A percentile compares a stretch with the other conserved stretches of the same genome.
These are phyloP conservation scores for Ganoderma lucidum DNA, from an alignment of 1,284 basidiomycete genomes.

Conservation along the genomic window DNA sequence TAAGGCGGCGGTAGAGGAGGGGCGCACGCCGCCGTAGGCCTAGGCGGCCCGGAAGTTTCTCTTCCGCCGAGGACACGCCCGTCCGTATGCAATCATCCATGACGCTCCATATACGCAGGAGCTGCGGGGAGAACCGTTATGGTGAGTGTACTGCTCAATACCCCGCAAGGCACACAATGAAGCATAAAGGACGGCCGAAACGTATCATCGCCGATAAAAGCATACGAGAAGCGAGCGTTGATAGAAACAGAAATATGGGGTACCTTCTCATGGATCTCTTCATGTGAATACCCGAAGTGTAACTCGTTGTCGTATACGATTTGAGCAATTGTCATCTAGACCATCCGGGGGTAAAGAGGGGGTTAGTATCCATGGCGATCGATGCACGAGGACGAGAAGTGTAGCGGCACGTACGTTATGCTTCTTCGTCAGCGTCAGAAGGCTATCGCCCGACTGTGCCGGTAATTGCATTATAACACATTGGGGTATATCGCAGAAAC, in stretches of 20 bases:
- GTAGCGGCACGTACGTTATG: slow-evolving; percentile 72
- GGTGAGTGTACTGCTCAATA: neutral
- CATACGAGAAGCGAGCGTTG: neutral
- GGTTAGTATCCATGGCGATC: slow-evolving; percentile 27
- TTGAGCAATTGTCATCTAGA: slow-evolving; percentile 90
- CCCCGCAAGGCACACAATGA: neutral
- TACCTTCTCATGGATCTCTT: slow-evolving; percentile 82
- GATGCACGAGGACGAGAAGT: slow-evolving; percentile 17
- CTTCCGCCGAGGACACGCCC: slow-evolving; percentile 84
- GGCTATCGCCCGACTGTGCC: slow-evolving; percentile 71
- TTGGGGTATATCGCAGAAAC: neutral
- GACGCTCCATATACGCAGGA: slow-evolving; percentile 86
- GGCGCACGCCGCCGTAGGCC: slow-evolving; percentile 83
- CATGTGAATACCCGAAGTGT: slow-evolving; percentile 76
- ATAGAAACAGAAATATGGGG: slow-evolving; percentile 30
- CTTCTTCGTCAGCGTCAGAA: slow-evolving; percentile 81
- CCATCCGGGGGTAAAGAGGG: slow-evolving; percentile 27
- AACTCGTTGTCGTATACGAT: slow-evolving; percentile 97
- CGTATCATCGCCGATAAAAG: neutral
- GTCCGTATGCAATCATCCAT: slow-evolving; percentile 95
- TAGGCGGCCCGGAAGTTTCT: slow-evolving; percentile 87
- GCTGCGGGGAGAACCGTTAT: slow-evolving; percentile 45
- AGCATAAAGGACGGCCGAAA: neutral
- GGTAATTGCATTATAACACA: neutral
- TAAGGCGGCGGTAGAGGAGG: slow-evolving; percentile 85